These are phyloP conservation scores for Arthrinium phaeospermum DNA, from an alignment of 2,329 filamentous ascomycete species.

Conservation along the genomic window DNA sequence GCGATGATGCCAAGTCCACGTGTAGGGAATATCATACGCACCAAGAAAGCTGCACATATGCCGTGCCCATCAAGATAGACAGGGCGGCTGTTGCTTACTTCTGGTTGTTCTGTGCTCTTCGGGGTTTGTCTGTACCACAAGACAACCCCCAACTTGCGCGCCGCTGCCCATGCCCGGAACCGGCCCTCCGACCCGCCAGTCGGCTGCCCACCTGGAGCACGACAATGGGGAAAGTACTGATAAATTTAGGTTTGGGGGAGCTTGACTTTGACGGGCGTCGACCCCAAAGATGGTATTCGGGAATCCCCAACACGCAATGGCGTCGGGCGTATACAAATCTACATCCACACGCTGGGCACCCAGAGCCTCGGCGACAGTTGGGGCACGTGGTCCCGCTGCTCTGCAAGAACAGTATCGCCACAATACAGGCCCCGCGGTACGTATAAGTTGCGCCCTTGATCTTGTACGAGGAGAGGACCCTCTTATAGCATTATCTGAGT, in stretches of 20 bases:
- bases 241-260: background rate
- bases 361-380: constrained; percentile 42
- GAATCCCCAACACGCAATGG: constrained; percentile 58
- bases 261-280: constrained; percentile 43
- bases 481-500: constrained; percentile 63
- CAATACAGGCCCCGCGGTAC: no score
- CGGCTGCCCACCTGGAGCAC: no score
- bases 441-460: no score
- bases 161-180: no score
- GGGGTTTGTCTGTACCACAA: no score
- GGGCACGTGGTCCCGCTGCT: constrained; percentile 52
- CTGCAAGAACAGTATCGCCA: no score
- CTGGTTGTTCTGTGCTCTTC: no score
- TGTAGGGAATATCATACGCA: background rate
- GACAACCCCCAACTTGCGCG: no score
- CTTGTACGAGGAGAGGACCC: constrained; percentile 53
- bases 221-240: no score
- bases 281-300: constrained; percentile 46
- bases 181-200: no score
- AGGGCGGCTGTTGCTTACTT: background rate
- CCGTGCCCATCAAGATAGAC: background rate
- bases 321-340: constrained; percentile 55
- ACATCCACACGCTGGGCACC: constrained; percentile 50
- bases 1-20: background rate
- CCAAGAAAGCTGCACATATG: background rate